phyloP scores from a whole-genome alignment of 176 grass and related monocot genomes.

The Tillandsia leiboldiana region DNA sequence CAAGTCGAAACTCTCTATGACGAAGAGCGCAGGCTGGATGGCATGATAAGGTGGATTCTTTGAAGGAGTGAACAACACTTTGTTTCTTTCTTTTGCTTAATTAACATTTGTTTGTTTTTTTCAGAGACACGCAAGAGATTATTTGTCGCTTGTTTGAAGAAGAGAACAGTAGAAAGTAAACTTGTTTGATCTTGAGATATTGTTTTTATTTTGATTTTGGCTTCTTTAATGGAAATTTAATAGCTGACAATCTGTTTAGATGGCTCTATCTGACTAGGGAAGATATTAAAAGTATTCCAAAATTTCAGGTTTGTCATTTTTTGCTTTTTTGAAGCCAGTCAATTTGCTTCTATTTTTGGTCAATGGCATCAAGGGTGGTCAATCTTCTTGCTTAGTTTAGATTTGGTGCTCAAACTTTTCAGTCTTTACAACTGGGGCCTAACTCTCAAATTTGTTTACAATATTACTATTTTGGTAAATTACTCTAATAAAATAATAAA shows the following conservation, averaged over 20 bases:
- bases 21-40: not conserved
- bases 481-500: too few relatives aligned
- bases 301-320: not conserved
- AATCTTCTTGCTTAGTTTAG: too few relatives aligned
- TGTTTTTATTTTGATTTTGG: not conserved
- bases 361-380: too few relatives aligned
- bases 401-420: too few relatives aligned
- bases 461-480: too few relatives aligned
- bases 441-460: too few relatives aligned
- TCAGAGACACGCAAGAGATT: not conserved
- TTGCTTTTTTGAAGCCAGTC: not conserved
- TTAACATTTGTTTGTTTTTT: not conserved
- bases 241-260: not conserved
- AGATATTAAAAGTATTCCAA: not conserved
- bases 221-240: not conserved
- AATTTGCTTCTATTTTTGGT: not conserved
- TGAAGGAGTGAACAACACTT: not conserved
- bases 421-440: too few relatives aligned
- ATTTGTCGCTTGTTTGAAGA: not conserved
- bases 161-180: not conserved
- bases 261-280: slow-evolving; percentile 4
- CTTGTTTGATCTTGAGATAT: not conserved
- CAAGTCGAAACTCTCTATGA: not conserved
- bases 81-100: not conserved
- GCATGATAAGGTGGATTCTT: not conserved